phyloP scores from a whole-genome alignment of 768 basidiomycete species.

The Tubosaeta sp. region DNA sequence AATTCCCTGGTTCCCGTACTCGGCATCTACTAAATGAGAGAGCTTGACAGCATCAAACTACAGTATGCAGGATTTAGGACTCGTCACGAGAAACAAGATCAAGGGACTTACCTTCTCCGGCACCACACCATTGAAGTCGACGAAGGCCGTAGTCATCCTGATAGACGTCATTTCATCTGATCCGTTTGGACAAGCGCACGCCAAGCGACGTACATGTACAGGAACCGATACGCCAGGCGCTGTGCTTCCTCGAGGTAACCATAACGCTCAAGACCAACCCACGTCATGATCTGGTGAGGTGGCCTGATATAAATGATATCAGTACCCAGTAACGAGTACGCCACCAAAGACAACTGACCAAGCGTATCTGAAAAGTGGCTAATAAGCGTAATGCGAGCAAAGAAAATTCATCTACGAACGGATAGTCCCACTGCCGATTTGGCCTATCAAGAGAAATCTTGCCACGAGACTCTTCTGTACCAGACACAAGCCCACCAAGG shows the following conservation, averaged over 20 bases:
- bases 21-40: conserved; percentile 94
- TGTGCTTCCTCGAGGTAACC: conserved; percentile 93
- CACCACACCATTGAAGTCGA: conserved; percentile 97
- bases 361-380: conserved; percentile 48
- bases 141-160: conserved; percentile 92
- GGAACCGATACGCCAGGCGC: conserved; percentile 88
- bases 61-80: background rate
- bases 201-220: conserved; percentile 95
- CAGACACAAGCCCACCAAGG: conserved; percentile 90
- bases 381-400: conserved; percentile 6
- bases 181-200: background rate
- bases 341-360: conserved; percentile 39
- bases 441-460: conserved; percentile 94
- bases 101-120: conserved; percentile 74
- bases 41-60: conserved; percentile 95
- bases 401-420: conserved; percentile 47
- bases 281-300: conserved; percentile 98
- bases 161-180: conserved; percentile 2
- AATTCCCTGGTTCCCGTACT: conserved; percentile 93
- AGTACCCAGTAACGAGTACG: conserved; percentile 2
- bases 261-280: conserved; percentile 96
- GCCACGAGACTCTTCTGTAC: conserved; percentile 94
- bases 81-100: background rate
- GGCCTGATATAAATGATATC: conserved; percentile 48
- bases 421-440: conserved; percentile 99